phyloP scores from a whole-genome alignment of 208 protist genomes.

The Kentomonas sorsogonicus region DNA sequence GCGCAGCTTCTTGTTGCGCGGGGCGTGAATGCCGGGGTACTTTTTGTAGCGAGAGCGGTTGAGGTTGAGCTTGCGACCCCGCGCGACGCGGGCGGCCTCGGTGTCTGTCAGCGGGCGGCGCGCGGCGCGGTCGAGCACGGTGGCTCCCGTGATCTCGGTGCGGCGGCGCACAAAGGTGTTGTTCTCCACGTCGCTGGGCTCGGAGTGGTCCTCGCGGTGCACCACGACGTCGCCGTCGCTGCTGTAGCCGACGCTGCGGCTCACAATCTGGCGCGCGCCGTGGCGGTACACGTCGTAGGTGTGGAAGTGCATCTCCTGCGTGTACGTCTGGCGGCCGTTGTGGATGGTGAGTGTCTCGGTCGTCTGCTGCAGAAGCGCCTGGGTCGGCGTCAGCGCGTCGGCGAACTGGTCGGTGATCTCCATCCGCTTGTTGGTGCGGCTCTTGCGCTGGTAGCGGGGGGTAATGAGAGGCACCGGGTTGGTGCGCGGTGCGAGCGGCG shows the following conservation, averaged over 20 bases:
- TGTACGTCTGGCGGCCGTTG: conserved; percentile 57
- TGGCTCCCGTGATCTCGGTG: conserved; percentile 52
- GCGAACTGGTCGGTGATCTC: conserved; percentile 59
- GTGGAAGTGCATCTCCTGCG: conserved; percentile 74
- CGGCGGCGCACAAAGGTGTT: conserved; percentile 36
- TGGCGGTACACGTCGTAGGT: conserved; percentile 82
- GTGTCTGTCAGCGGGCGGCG: conserved; percentile 57
- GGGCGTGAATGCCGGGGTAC: conserved; percentile 78
- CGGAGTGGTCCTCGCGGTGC: conserved; percentile 66
- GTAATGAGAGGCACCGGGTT: conserved; percentile 69
- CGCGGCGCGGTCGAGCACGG: conserved; percentile 72
- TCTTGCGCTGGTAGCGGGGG: conserved; percentile 74
- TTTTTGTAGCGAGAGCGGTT: conserved; percentile 65
- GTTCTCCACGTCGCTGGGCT: conserved; percentile 71
- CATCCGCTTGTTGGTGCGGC: conserved; percentile 42
- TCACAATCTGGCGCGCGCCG: conserved; percentile 68
- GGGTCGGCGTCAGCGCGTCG: conserved; percentile 25
- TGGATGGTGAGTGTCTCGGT: conserved; percentile 63
- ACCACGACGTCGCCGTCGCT: conserved; percentile 81
- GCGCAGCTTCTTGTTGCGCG: conserved; percentile 63
- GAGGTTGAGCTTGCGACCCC: conserved; percentile 41
- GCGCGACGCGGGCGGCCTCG: conserved; percentile 33
- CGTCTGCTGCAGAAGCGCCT: conserved; percentile 46
- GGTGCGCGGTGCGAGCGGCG: conserved; percentile 27
- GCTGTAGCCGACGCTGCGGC: conserved; percentile 81